phyloP scores from a whole-genome alignment of 2,329 filamentous ascomycete species.

The Pestalotiopsis fici region DNA sequence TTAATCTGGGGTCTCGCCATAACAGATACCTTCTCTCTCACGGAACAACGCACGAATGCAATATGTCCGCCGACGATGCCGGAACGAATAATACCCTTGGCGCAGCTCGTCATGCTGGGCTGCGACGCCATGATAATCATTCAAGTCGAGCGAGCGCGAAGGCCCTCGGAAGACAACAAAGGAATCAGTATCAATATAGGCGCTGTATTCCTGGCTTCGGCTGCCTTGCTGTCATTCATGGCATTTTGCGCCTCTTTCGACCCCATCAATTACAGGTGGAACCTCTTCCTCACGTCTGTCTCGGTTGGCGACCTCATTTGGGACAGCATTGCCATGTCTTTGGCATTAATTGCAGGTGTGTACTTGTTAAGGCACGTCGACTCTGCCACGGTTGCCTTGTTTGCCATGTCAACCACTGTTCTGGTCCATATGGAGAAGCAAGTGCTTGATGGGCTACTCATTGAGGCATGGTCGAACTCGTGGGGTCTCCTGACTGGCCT shows the following conservation, averaged over 20 bases:
- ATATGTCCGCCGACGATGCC: constrained; percentile 29
- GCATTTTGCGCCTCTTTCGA: constrained; percentile 29
- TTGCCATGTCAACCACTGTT: constrained; percentile 21
- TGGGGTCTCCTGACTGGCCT: constrained; percentile 19
- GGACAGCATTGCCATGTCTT: constrained; percentile 26
- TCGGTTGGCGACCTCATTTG: constrained; percentile 28
- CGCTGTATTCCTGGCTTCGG: constrained; percentile 21
- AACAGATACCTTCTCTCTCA: constrained; percentile 24
- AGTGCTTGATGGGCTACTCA: constrained; percentile 21
- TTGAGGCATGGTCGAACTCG: constrained; percentile 22
- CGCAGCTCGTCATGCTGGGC: constrained; percentile 25
- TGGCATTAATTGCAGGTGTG: constrained; percentile 24
- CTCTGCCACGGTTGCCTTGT: constrained; percentile 26
- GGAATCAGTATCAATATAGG: constrained; percentile 22
- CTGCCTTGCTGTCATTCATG: constrained; percentile 22
- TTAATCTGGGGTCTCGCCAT: constrained; percentile 32
- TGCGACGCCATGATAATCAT: constrained; percentile 32
- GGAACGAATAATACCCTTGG: constrained; percentile 29
- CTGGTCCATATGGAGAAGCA: constrained; percentile 25
- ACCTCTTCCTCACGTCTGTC: constrained; percentile 27
- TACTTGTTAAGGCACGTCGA: constrained; percentile 27
- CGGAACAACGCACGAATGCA: constrained; percentile 25
- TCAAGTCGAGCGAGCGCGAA: constrained; percentile 25
- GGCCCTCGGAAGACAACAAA: constrained; percentile 22
- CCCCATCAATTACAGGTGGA: constrained; percentile 26